These are phyloP conservation scores for Claviceps monticola DNA, from an alignment of 2,329 filamentous ascomycete genomes.

Conservation along the genomic window DNA sequence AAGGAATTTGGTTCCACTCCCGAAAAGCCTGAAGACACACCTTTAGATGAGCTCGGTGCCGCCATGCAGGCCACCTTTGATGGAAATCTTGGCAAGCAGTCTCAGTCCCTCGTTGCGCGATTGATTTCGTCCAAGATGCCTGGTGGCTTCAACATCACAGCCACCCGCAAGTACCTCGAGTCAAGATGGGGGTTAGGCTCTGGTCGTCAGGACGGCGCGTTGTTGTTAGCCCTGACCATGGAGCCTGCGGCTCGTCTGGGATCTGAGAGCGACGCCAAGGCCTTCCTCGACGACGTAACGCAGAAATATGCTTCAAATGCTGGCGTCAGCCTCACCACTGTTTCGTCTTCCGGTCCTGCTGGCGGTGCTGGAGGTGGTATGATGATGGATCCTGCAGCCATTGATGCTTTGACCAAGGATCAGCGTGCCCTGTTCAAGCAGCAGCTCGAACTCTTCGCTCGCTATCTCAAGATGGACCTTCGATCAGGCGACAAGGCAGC, in stretches of 20 bases:
- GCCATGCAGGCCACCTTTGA: slow-evolving; percentile 98
- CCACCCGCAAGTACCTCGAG: slow-evolving; percentile 88
- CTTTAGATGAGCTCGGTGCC: slow-evolving; percentile 86
- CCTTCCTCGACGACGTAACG: slow-evolving; percentile 74
- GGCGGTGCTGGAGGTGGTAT: slow-evolving; percentile 66
- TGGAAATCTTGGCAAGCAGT: slow-evolving; percentile 94
- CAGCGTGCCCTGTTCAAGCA: slow-evolving; percentile 95
- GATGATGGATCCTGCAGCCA: slow-evolving; percentile 99
- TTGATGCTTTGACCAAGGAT: slow-evolving; percentile 94
- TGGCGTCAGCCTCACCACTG: slow-evolving; percentile 71
- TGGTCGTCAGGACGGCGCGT: slow-evolving; percentile 80
- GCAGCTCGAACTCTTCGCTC: slow-evolving; percentile 85
- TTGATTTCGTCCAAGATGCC: slow-evolving; percentile 99
- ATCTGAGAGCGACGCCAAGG: slow-evolving; percentile 82
- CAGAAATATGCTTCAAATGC: slow-evolving; percentile 80
- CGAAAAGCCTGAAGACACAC: slow-evolving; percentile 95
- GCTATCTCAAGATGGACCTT: slow-evolving; percentile 94
- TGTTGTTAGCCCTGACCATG: slow-evolving; percentile 81
- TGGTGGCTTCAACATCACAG: slow-evolving; percentile 96
- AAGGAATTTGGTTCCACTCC: slow-evolving; percentile 98
- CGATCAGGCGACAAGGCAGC: slow-evolving; percentile 93
- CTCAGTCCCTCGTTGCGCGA: slow-evolving; percentile 80
- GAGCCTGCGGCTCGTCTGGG: slow-evolving; percentile 81
- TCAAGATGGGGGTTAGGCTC: slow-evolving; percentile 78
- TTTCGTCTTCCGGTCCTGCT: slow-evolving; percentile 58